phyloP scores from a whole-genome alignment of 495 filamentous ascomycete genomes.

The Lindgomyces ingoldianus region DNA sequence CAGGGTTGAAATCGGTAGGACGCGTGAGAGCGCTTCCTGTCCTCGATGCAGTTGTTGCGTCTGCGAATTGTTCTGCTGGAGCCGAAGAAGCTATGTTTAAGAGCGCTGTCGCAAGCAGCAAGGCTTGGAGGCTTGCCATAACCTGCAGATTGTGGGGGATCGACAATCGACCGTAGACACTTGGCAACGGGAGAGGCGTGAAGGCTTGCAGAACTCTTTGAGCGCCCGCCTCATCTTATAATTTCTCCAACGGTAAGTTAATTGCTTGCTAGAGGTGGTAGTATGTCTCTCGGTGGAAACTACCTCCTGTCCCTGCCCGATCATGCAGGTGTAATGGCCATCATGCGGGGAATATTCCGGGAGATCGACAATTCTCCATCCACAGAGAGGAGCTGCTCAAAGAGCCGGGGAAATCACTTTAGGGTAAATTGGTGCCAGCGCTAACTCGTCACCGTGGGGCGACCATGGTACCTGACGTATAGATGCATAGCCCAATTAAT shows the following conservation, averaged over 20 bases:
- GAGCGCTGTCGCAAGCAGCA: neutral
- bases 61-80: neutral
- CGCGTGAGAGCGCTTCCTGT: neutral
- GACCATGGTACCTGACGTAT: neutral
- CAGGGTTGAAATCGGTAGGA: conserved; percentile 1
- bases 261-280: too few relatives aligned
- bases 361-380: neutral
- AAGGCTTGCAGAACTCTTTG: neutral
- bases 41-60: neutral
- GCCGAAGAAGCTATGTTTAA: neutral
- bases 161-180: neutral
- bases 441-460: neutral
- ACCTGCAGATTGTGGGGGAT: neutral
- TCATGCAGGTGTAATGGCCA: neutral
- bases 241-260: neutral
- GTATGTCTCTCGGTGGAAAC: neutral
- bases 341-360: neutral
- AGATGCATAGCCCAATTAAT: too few relatives aligned
- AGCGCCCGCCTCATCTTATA: neutral
- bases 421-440: neutral
- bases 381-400: neutral
- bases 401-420: neutral
- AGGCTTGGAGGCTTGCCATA: neutral
- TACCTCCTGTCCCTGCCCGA: neutral
- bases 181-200: neutral